Evolutionary conservation across 164 flowering plant species (phyloP).

Genomic region (Chimonanthus salicifolius): DNA sequence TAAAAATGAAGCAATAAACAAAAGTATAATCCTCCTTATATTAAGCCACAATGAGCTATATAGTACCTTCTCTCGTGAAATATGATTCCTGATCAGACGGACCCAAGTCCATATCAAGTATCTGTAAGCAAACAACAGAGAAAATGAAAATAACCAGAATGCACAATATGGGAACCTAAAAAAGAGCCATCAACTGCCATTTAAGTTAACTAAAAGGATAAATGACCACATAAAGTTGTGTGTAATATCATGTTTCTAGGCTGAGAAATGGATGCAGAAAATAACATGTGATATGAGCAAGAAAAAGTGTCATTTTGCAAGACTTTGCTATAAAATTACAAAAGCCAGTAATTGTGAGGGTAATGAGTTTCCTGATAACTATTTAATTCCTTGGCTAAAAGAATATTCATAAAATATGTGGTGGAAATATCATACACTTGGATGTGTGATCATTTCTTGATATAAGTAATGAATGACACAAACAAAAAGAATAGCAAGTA

Average conservation of each 20-base stretch:
- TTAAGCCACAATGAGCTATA: neutral
- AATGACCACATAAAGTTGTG: neutral
- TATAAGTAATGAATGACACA: neutral
- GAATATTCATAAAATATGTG: neutral
- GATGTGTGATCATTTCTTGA: neutral
- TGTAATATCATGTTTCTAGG: neutral
- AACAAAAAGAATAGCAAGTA: conserved; percentile 16
- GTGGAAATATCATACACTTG: neutral
- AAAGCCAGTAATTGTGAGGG: neutral
- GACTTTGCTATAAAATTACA: neutral
- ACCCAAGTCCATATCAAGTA: conserved; percentile 86
- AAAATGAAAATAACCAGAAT: conserved; percentile 8
- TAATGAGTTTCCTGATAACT: neutral
- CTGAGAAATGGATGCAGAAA: neutral
- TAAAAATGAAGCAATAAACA: no score
- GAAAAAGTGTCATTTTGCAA: neutral
- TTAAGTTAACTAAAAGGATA: neutral
- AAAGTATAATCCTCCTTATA: neutral
- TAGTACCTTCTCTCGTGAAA: conserved; percentile 54
- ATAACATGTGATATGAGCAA: neutral
- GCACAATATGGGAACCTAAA: conserved; percentile 4
- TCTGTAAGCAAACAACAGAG: conserved; percentile 32
- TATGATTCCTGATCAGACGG: conserved; percentile 47
- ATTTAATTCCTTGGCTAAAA: neutral
- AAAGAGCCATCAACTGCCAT: neutral